These are phyloP conservation scores for Marasmius oreades DNA, from an alignment of 1,284 basidiomycete genomes.

Conservation along the genomic window DNA sequence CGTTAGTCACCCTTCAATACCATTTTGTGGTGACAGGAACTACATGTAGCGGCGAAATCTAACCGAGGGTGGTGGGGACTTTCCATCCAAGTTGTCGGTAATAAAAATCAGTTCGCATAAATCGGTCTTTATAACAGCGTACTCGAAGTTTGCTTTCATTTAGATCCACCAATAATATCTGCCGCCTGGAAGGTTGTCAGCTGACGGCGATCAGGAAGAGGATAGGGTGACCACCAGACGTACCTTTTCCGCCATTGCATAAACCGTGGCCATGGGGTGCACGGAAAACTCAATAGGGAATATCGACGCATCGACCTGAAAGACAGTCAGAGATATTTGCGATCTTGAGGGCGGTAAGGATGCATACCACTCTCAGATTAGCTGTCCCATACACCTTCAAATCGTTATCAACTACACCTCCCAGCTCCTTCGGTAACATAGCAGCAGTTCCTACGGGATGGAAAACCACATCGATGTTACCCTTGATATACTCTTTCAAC, in stretches of 20 bases:
- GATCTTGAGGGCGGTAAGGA: not conserved
- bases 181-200: not conserved
- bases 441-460: conserved; percentile 28
- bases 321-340: not conserved
- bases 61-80: no score
- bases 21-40: no score
- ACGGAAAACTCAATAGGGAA: conserved; percentile 3
- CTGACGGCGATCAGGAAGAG: not conserved
- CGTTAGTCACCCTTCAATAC: no score
- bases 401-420: conserved; percentile 21
- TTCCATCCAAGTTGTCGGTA: no score
- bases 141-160: no score
- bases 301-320: not conserved
- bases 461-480: conserved; percentile 3
- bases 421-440: conserved; percentile 45
- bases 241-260: conserved; percentile 1
- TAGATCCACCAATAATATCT: not conserved
- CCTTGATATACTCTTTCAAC: conserved; percentile 11
- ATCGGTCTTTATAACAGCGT: no score
- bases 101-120: no score
- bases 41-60: no score
- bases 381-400: conserved; percentile 49
- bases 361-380: conserved; percentile 27
- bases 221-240: not conserved
- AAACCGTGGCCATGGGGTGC: conserved; percentile 1